A percentile compares a stretch with the other conserved stretches of the same genome.
These are phyloP conservation scores for Pisolithus sp. DNA, from an alignment of 768 basidiomycete genomes.

Conservation along the genomic window DNA sequence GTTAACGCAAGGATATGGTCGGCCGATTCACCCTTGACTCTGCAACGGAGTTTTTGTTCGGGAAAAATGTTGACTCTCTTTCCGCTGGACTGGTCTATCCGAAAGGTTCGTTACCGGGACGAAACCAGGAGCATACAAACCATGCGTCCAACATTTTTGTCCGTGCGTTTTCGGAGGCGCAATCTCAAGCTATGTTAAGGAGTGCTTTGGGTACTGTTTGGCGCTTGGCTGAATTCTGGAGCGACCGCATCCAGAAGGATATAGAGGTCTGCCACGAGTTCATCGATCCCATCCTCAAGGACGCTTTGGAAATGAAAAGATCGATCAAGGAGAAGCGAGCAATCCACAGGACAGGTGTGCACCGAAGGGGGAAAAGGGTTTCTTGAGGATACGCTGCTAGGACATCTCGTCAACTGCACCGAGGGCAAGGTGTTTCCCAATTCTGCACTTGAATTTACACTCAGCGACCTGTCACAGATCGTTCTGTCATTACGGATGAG, in stretches of 20 bases:
- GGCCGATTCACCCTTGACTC: conserved; percentile 56
- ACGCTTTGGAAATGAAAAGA: conserved; percentile 38
- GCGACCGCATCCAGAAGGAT: conserved; percentile 38
- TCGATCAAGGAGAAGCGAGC: conserved; percentile 15
- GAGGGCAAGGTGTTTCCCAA: conserved; percentile 16
- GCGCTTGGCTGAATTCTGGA: conserved; percentile 49
- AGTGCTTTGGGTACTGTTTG: conserved; percentile 38
- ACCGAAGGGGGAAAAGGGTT: conserved; percentile 3
- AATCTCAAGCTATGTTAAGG: conserved; percentile 35
- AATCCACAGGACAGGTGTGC: conserved; percentile 8
- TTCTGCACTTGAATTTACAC: not conserved
- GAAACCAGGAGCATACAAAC: conserved; percentile 8
- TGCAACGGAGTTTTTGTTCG: conserved; percentile 54
- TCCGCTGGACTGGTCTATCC: conserved; percentile 46
- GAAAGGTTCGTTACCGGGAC: conserved; percentile 11
- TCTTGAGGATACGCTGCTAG: conserved; percentile 23
- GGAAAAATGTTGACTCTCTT: conserved; percentile 40
- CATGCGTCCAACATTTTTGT: conserved; percentile 40
- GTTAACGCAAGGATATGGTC: conserved; percentile 38
- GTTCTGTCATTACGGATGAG: conserved; percentile 29
- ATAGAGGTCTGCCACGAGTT: conserved; percentile 45
- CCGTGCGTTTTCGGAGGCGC: conserved; percentile 44
- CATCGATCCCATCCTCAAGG: conserved; percentile 46
- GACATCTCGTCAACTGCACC: conserved; percentile 22
- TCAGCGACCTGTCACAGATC: conserved; percentile 16